phyloP scores from a whole-genome alignment of 1,284 basidiomycete genomes.

The Dichomitus squalens region DNA sequence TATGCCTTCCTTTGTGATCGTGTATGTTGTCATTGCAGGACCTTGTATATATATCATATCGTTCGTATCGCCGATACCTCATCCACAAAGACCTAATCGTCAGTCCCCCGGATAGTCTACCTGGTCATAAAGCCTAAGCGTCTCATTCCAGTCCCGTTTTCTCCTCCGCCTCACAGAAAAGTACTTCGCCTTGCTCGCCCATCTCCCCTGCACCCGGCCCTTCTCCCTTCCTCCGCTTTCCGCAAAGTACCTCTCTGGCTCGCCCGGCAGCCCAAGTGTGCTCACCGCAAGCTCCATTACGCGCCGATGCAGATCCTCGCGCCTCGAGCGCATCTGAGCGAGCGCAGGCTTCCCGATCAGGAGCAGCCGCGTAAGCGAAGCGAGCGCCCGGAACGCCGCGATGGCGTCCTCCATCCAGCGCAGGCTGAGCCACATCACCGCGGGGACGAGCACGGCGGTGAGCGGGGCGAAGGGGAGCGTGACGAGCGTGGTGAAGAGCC shows the following conservation, averaged over 20 bases:
- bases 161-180: constrained; percentile 77
- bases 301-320: constrained; percentile 59
- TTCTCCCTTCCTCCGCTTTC: constrained; percentile 62
- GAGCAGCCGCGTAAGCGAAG: constrained; percentile 63
- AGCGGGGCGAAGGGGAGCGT: constrained; percentile 64
- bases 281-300: constrained; percentile 67
- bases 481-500: constrained; percentile 50
- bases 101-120: constrained; percentile 69
- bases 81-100: background rate
- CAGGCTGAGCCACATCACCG: constrained; percentile 83
- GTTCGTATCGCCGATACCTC: background rate
- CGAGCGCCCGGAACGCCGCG: constrained; percentile 73
- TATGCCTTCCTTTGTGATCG: background rate
- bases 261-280: constrained; percentile 61
- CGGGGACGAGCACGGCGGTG: constrained; percentile 62
- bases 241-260: constrained; percentile 69
- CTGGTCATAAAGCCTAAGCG: constrained; percentile 74
- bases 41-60: background rate
- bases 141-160: constrained; percentile 90
- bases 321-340: constrained; percentile 49
- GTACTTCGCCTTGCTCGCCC: constrained; percentile 72
- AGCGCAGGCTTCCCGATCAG: constrained; percentile 61
- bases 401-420: constrained; percentile 86
- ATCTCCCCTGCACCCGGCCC: constrained; percentile 62
- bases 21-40: background rate